A percentile compares a stretch with the other conserved stretches of the same genome.
phyloP scores from a whole-genome alignment of 352 stramenopile genomes.

The Phytopythium helicoides region DNA sequence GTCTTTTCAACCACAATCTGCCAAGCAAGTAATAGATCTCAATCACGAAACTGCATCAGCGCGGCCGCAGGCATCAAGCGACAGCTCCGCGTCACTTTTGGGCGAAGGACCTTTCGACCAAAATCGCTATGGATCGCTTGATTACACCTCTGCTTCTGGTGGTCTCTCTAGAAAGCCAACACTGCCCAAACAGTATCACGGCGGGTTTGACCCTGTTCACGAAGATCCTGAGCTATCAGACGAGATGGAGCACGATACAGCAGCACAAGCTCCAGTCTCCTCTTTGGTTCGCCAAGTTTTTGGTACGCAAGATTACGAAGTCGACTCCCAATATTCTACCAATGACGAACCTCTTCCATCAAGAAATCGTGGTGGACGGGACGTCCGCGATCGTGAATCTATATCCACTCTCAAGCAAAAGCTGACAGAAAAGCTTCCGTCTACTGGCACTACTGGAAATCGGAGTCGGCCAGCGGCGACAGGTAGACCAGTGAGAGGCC shows the following conservation, averaged over 20 bases:
- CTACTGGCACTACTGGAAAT: too few species aligned
- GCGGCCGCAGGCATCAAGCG: not conserved
- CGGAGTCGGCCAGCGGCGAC: too few species aligned
- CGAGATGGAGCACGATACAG: conserved; percentile 1
- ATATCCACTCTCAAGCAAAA: conserved; percentile 26
- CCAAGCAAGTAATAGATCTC: not conserved
- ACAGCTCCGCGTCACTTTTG: not conserved
- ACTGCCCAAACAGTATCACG: not conserved
- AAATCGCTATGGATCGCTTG: conserved; percentile 3
- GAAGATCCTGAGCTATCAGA: conserved; percentile 3
- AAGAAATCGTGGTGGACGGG: too few species aligned
- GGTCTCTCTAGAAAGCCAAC: not conserved
- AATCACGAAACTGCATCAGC: not conserved
- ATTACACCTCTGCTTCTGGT: not conserved
- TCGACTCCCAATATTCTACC: too few species aligned
- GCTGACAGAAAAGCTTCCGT: conserved; percentile 1
- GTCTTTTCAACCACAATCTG: conserved; percentile 30
- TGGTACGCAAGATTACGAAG: conserved; percentile 9
- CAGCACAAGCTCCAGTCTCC: conserved; percentile 33
- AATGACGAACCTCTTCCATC: too few species aligned
- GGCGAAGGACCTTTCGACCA: not conserved
- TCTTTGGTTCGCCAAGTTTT: conserved; percentile 65
- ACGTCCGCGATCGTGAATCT: conserved; percentile 4
- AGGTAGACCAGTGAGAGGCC: too few species aligned
- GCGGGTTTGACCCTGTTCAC: conserved; percentile 2